Evolutionary conservation across 495 filamentous ascomycete genomes (phyloP).

Genomic region (Neurospora sp.): DNA sequence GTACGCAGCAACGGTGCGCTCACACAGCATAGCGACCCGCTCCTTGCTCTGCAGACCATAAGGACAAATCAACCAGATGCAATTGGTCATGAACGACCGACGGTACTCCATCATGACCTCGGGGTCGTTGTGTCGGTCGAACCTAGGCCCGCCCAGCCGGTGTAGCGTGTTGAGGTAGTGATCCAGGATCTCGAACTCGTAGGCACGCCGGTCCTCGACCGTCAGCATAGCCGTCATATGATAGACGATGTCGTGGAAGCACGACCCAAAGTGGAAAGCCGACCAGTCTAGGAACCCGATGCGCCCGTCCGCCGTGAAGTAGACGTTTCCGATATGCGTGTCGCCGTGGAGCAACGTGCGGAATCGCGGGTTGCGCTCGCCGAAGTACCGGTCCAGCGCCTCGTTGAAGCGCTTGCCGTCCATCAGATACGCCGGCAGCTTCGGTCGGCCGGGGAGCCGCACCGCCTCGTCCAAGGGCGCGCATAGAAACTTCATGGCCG

Average conservation of each 20-base stretch:
- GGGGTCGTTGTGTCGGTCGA: constrained; percentile 12
- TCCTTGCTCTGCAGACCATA: constrained; percentile 19
- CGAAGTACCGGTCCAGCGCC: constrained; percentile 16
- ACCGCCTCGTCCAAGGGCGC: constrained; percentile 14
- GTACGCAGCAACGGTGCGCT: constrained; percentile 8
- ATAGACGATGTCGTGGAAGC: constrained; percentile 20
- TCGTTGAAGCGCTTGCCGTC: constrained; percentile 16
- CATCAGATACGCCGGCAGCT: constrained; percentile 14
- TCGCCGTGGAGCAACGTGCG: constrained; percentile 19
- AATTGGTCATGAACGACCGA: constrained; percentile 13
- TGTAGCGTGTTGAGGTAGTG: constrained; percentile 37
- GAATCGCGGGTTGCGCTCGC: constrained; percentile 18
- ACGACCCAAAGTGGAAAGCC: constrained; percentile 15
- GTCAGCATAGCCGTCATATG: constrained; percentile 19
- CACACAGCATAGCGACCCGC: constrained; percentile 2
- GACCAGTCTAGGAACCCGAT: constrained; percentile 22
- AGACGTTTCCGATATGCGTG: constrained; percentile 18
- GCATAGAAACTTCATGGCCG: constrained; percentile 11
- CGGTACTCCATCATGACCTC: constrained; percentile 17
- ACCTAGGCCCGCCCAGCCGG: constrained; percentile 15
- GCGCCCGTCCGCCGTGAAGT: constrained; percentile 10
- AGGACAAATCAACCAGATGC: constrained; percentile 56
- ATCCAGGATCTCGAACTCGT: constrained; percentile 60
- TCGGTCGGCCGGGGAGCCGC: constrained; percentile 7
- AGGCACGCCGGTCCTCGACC: constrained; percentile 56